These are phyloP conservation scores for Intubia oerlemansii DNA, from an alignment of 2,329 filamentous ascomycete species.

Conservation along the genomic window DNA sequence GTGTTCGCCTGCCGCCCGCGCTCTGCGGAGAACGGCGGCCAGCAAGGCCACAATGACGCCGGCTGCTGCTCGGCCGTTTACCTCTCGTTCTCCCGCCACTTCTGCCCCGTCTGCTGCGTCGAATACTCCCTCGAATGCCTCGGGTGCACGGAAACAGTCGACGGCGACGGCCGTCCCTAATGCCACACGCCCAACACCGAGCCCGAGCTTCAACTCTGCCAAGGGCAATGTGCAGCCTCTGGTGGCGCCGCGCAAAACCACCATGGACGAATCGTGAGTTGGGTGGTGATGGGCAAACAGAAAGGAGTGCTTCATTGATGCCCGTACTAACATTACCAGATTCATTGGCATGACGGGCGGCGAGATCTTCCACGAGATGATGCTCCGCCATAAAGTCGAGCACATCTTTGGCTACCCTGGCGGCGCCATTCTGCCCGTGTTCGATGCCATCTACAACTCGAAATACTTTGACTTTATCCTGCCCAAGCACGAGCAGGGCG, in stretches of 20 bases:
- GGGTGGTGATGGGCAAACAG: too few species aligned
- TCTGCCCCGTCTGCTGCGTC: conserved; percentile 16
- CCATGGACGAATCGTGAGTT: conserved; percentile 66
- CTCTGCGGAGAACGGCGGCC: conserved; percentile 22
- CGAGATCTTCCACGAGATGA: conserved; percentile 98
- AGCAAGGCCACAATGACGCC: too few species aligned
- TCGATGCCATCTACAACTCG: conserved; percentile 97
- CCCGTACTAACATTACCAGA: too few species aligned
- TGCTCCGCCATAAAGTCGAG: conserved; percentile 80
- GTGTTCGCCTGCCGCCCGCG: conserved; percentile 20
- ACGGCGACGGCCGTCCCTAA: conserved; percentile 28
- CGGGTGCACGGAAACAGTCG: conserved; percentile 24
- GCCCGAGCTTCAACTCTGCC: conserved; percentile 36
- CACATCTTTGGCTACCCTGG: conserved; percentile 90
- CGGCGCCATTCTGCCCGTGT: conserved; percentile 90
- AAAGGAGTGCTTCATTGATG: too few species aligned
- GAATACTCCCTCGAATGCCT: conserved; percentile 20
- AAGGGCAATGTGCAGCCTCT: conserved; percentile 46
- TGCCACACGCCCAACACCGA: conserved; percentile 33
- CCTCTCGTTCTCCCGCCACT: conserved; percentile 19
- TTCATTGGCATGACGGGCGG: conserved; percentile 92
- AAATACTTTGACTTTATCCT: conserved; percentile 92
- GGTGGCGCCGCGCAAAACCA: conserved; percentile 33
- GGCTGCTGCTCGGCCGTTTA: conserved; percentile 18
- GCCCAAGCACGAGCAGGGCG: conserved; percentile 90